phyloP scores from a whole-genome alignment of 1,284 basidiomycete species.

The Athelia psychrophila region DNA sequence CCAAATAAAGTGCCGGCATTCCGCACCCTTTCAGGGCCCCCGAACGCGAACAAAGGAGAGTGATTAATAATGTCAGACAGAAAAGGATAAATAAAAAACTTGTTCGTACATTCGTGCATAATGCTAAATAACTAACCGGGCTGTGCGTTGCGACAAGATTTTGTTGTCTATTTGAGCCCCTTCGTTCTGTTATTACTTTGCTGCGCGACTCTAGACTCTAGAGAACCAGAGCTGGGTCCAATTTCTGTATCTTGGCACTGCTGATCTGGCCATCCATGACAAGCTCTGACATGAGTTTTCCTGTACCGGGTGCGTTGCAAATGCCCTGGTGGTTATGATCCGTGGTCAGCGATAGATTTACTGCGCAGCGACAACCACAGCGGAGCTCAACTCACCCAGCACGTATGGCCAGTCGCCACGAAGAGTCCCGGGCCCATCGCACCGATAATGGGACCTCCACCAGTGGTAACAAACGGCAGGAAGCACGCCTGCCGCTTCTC shows the following conservation, averaged over 20 bases:
- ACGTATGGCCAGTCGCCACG: slow-evolving; percentile 68
- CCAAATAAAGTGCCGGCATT: too few relatives aligned
- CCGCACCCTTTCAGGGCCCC: too few relatives aligned
- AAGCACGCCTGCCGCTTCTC: slow-evolving; percentile 67
- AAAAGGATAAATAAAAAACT: too few relatives aligned
- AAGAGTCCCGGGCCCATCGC: slow-evolving; percentile 54
- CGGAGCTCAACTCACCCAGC: slow-evolving; percentile 45
- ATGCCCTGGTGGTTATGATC: slow-evolving; percentile 46
- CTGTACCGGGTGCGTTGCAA: slow-evolving; percentile 71
- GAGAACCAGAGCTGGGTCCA: slow-evolving; percentile 41
- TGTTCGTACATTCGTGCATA: too few relatives aligned
- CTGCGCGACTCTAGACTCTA: slow-evolving; percentile 18
- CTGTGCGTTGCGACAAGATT: too few relatives aligned
- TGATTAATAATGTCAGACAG: too few relatives aligned
- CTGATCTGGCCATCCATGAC: slow-evolving; percentile 53
- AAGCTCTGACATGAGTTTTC: slow-evolving; percentile 53
- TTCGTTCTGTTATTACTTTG: too few relatives aligned
- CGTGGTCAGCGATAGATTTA: not conserved
- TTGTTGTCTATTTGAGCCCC: too few relatives aligned
- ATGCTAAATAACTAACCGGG: too few relatives aligned
- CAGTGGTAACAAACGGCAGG: slow-evolving; percentile 50
- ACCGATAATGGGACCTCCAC: slow-evolving; percentile 62
- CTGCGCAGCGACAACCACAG: not conserved
- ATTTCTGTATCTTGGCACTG: slow-evolving; percentile 45
- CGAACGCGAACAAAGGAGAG: too few relatives aligned